Percentiles rank a stretch among this genome's conserved stretches.
These are phyloP conservation scores for Cercospora zeina DNA, from an alignment of 2,329 filamentous ascomycete species.

Conservation along the genomic window DNA sequence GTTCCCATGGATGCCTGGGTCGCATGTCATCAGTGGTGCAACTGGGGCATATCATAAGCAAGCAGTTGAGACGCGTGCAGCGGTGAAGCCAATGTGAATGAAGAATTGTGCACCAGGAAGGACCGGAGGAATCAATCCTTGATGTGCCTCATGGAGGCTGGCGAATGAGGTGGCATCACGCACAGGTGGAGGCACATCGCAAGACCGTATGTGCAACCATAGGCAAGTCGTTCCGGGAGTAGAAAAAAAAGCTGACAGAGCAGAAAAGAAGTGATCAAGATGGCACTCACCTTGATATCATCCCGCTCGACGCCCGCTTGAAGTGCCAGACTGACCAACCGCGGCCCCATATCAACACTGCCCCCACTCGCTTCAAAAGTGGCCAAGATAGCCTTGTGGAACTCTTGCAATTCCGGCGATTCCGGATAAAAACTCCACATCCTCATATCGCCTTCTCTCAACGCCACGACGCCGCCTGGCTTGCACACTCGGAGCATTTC, in stretches of 20 bases:
- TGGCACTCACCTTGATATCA: conserved; percentile 37
- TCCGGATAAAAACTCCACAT: conserved; percentile 44
- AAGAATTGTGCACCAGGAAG: background rate
- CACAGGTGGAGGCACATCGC: background rate
- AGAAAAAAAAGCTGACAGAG: background rate
- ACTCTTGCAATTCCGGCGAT: conserved; percentile 39
- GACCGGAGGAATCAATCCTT: background rate
- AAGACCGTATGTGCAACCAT: background rate
- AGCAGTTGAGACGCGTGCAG: background rate
- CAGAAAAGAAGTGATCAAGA: background rate
- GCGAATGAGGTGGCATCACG: background rate
- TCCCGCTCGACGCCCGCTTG: conserved; percentile 44
- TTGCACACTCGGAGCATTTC: conserved; percentile 59
- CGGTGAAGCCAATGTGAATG: background rate
- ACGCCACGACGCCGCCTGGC: conserved; percentile 55
- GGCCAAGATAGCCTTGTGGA: conserved; percentile 41
- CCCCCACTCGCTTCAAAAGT: conserved; percentile 37
- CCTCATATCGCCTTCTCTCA: conserved; percentile 45
- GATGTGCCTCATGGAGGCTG: background rate
- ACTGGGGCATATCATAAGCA: background rate
- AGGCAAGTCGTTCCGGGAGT: background rate
- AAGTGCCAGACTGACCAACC: conserved; percentile 40
- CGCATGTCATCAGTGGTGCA: background rate
- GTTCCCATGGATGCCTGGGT: conserved; percentile 41
- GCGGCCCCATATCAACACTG: conserved; percentile 32